Percentiles rank a stretch among this genome's conserved stretches.
Evolutionary conservation across 306 rosid genomes (phyloP).

Genomic region (Sophora flavescens): DNA sequence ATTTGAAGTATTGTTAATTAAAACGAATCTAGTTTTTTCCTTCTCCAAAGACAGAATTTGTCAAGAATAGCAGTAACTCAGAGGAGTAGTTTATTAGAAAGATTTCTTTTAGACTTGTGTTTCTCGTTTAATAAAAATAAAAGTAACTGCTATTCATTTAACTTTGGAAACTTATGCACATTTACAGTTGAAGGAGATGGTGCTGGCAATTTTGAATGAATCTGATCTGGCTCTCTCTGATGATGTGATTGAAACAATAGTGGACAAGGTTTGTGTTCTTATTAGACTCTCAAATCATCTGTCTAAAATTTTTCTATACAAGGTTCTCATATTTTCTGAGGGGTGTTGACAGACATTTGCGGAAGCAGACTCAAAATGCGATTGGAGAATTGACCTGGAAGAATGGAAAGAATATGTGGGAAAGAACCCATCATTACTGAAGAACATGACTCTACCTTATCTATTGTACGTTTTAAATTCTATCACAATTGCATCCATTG

Average conservation of each 20-base stretch:
- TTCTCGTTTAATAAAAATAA: not conserved
- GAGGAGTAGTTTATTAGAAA: not conserved
- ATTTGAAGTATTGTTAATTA: not conserved
- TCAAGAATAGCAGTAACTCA: not conserved
- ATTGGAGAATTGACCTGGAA: constrained; percentile 44
- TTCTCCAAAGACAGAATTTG: not conserved
- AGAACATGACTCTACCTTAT: constrained; percentile 54
- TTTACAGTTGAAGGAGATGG: constrained; percentile 52
- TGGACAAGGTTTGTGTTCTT: constrained; percentile 40
- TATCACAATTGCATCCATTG: not conserved
- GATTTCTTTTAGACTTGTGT: not conserved
- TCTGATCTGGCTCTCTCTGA: constrained; percentile 48
- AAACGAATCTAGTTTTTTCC: not conserved
- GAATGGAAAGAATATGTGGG: constrained; percentile 47
- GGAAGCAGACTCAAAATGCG: constrained; percentile 47
- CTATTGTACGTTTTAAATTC: constrained; percentile 39
- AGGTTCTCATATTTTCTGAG: constrained; percentile 19
- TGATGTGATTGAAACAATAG: constrained; percentile 48
- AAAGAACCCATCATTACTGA: constrained; percentile 47
- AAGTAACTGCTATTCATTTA: not conserved
- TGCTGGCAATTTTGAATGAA: constrained; percentile 40
- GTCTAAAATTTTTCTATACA: not conserved
- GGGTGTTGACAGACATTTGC: constrained; percentile 40
- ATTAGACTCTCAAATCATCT: not conserved
- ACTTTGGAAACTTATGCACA: constrained; percentile 9